Evolutionary conservation across 805 yeast species (phyloP).

Genomic region (Nakazawaea laoshanensis): DNA sequence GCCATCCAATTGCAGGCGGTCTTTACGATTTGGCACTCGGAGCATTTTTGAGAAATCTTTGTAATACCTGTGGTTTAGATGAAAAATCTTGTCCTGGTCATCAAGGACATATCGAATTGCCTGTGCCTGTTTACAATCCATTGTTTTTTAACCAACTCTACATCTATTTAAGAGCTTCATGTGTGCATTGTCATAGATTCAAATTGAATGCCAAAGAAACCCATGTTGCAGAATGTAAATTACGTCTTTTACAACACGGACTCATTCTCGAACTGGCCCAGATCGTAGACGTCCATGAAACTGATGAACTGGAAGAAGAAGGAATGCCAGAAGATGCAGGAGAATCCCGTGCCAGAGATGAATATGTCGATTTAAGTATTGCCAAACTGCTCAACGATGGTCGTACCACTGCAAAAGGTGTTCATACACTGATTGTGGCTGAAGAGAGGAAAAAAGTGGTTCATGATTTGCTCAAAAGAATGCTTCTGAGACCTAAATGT

Average conservation of each 20-base stretch:
- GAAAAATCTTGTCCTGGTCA: constrained; percentile 97
- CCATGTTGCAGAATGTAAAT: constrained; percentile 70
- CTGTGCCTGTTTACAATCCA: constrained; percentile 93
- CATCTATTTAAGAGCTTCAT: constrained; percentile 71
- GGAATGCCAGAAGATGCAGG: constrained; percentile 13
- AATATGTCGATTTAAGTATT: constrained; percentile 64
- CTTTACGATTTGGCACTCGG: constrained; percentile 92
- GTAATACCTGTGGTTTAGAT: constrained; percentile 94
- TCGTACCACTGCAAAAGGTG: constrained; percentile 55
- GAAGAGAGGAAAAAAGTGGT: constrained; percentile 76
- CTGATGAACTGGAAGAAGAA: constrained; percentile 36
- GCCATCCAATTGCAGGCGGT: constrained; percentile 93
- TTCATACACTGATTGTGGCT: constrained; percentile 73
- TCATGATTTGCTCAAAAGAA: constrained; percentile 65
- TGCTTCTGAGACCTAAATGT: constrained; percentile 78
- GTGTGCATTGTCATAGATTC: constrained; percentile 88
- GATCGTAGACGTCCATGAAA: constrained; percentile 52
- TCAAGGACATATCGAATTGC: constrained; percentile 95
- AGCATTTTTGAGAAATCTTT: constrained; percentile 79
- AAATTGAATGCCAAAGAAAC: constrained; percentile 60
- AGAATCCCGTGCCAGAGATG: constrained; percentile 44
- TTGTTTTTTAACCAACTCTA: constrained; percentile 88
- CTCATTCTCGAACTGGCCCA: constrained; percentile 69
- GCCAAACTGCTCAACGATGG: constrained; percentile 72
- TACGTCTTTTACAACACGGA: constrained; percentile 81